Evolutionary conservation across 2,329 filamentous ascomycete genomes (phyloP).

Genomic region (Blumeriella jaapii): DNA sequence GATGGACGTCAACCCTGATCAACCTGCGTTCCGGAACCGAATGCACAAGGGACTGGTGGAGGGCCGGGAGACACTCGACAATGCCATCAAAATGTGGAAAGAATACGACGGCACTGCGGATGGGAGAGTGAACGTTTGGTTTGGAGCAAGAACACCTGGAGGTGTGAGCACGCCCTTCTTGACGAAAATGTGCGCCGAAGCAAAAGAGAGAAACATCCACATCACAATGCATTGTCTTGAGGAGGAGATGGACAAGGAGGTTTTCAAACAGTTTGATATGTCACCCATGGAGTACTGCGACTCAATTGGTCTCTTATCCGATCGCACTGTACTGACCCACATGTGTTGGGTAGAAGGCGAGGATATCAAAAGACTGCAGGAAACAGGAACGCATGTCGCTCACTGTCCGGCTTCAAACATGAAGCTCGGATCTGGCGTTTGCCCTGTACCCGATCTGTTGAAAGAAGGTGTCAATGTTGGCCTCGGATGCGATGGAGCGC

Average conservation of each 20-base stretch:
- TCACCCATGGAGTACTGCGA: conserved; percentile 8
- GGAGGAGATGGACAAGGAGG: conserved; percentile 1
- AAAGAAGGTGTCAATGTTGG: conserved; percentile 4
- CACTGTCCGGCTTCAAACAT: conserved; percentile 8
- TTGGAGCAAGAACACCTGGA: conserved; percentile 6
- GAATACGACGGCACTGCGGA: conserved; percentile 1
- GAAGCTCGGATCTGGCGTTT: conserved; percentile 7
- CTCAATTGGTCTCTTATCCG: conserved; percentile 2
- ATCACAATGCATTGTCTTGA: conserved; percentile 10
- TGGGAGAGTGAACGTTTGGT: conserved; percentile 3
- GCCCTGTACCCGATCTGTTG: conserved; percentile 6
- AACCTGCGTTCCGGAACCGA: conserved; percentile 3
- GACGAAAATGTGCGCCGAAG: conserved; percentile 1
- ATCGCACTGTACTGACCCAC: conserved; percentile 6
- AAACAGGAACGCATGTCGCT: conserved; percentile 8
- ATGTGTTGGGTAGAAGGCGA: conserved; percentile 6
- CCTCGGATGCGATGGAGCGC: conserved; percentile 8
- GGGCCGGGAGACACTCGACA: conserved; percentile 3
- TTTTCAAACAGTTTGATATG: not conserved
- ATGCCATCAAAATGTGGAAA: conserved; percentile 9
- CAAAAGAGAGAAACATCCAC: conserved; percentile 2
- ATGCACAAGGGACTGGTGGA: conserved; percentile 11
- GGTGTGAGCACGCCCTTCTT: not conserved
- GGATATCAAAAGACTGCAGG: conserved; percentile 2
- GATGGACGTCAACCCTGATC: conserved; percentile 6